A percentile compares a stretch with the other conserved stretches of the same genome.
phyloP scores from a whole-genome alignment of 495 filamentous ascomycete species.

The Pseudoneurospora amorphoporcata region DNA sequence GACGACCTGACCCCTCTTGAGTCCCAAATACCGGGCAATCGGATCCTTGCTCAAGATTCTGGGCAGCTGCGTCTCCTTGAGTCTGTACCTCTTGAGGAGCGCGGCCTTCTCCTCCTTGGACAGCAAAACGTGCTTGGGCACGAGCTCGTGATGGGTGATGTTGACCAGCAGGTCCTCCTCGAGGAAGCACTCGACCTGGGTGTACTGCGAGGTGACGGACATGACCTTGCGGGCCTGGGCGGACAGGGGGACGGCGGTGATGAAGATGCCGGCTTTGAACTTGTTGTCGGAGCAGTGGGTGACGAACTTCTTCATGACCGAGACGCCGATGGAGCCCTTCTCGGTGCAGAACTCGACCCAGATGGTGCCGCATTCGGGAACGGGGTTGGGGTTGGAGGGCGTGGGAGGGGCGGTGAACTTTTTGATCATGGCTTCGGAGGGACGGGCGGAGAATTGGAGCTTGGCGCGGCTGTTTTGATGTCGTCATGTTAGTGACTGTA shows the following conservation, averaged over 20 bases:
- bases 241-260: slow-evolving; percentile 72
- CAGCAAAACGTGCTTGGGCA: slow-evolving; percentile 85
- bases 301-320: slow-evolving; percentile 82
- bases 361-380: slow-evolving; percentile 70
- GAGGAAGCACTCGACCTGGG: slow-evolving; percentile 82
- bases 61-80: slow-evolving; percentile 95
- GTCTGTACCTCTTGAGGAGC: slow-evolving; percentile 74
- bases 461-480: slow-evolving; percentile 52
- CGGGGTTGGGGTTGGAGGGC: slow-evolving; percentile 50
- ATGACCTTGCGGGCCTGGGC: slow-evolving; percentile 77
- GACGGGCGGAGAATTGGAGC: slow-evolving; percentile 79
- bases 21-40: slow-evolving; percentile 81
- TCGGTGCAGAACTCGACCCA: slow-evolving; percentile 80
- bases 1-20: slow-evolving; percentile 90
- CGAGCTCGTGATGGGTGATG: slow-evolving; percentile 95
- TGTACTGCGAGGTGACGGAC: slow-evolving; percentile 54
- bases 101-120: slow-evolving; percentile 79
- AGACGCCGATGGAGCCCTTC: slow-evolving; percentile 69
- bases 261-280: slow-evolving; percentile 80
- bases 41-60: slow-evolving; percentile 86
- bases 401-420: slow-evolving; percentile 67
- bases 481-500: background rate
- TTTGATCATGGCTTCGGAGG: slow-evolving; percentile 68
- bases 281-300: slow-evolving; percentile 65
- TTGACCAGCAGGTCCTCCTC: slow-evolving; percentile 95